Conservation (phyloP, 192 early-diverging fungal genomes). For the Backusella westeae region DNA sequence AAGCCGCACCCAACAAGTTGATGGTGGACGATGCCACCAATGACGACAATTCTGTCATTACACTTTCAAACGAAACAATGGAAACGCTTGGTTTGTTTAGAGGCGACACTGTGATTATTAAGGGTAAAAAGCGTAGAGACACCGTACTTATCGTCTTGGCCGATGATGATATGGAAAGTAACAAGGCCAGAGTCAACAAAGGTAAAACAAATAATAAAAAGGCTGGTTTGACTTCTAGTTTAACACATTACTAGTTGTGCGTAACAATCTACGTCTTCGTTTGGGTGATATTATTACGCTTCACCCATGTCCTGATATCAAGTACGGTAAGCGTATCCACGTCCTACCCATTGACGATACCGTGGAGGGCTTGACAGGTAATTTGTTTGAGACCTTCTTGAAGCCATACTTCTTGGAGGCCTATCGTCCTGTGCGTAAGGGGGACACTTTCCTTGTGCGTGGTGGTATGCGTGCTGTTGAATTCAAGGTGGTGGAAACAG, state of each 20-base stretch:
- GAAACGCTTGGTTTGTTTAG: constrained; percentile 90
- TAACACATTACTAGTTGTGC: constrained; percentile 62
- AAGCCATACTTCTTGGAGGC: constrained; percentile 99
- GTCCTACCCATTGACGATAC: constrained; percentile 98
- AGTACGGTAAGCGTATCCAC: constrained; percentile 96
- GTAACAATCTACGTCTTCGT: constrained; percentile 92
- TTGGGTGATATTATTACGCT: constrained; percentile 96
- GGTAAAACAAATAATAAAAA: constrained; percentile 35
- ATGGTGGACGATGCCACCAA: constrained; percentile 96
- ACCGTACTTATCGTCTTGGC: constrained; percentile 93
- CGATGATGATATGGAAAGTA: constrained; percentile 89
- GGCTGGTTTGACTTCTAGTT: background rate
- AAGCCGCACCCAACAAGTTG: constrained; percentile 96
- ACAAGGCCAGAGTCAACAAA: constrained; percentile 93
- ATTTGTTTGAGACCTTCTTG: constrained; percentile 95
- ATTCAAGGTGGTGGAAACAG: constrained; percentile 97
- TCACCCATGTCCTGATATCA: constrained; percentile 95
- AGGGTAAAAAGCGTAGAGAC: constrained; percentile 98
- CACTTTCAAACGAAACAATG: constrained; percentile 88
- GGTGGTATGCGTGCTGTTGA: constrained; percentile 98
- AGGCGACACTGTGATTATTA: constrained; percentile 94
- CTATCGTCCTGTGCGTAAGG: constrained; percentile 94
- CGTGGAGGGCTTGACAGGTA: constrained; percentile 95
- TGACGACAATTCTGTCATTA: constrained; percentile 96
- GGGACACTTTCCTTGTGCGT: constrained; percentile 91